Base-by-base conservation (phyloP, 176 grass and related monocot species). In the Triticum dicoccoides region DNA sequence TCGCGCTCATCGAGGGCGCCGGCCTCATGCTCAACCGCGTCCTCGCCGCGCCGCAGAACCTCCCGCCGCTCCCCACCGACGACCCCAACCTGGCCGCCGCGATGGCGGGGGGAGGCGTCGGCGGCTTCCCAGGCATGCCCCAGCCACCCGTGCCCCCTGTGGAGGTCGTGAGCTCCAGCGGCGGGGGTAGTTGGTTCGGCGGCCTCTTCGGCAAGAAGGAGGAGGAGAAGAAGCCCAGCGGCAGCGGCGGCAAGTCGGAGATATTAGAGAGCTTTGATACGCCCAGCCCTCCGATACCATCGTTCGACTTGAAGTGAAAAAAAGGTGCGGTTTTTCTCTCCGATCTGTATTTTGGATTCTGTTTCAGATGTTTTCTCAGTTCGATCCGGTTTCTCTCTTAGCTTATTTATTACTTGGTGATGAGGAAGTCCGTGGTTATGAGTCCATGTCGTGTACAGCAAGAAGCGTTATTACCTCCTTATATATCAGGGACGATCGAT, bases 1-100 rank as follows among this genome's bases (percentile, higher is more conserved):
- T 99, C 15, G 97, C 92, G 11, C 94, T 99, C 68, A 99, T 99
- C 86, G 97, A 99, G 86, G 97, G 97, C 35, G 94, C 94, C 4
- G 92, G 97, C 0, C 92, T 99, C 61, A 97, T 97, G 94, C 94
- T 99, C 79, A 99, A 96, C 38, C 90, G 97, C 78, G 83, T 99
- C 69, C 87, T 99, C 49, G 86, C 81, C 66, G 67, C 75, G 45
- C 90, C 97, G 10, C 94, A 93, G 83, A 91, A 93, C 38, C 83
- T 87, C 1, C 95, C 92, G 11, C 84, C 87, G 6, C 30, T 86
- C 30, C 80, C 91, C 39, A 63, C 83, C 67, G 92, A 97, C 23
- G 92, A 93, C 4, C 92, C 93, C 11, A 82, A 37, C 75, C 75
- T 92, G 30, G 59, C 65, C 7, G 80, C 74, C 23, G 66, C 83